Percentiles rank a stretch among this genome's conserved stretches.
Evolutionary conservation across 192 early-diverging fungal genomes (phyloP).

Genomic region (Backusella westeae): DNA sequence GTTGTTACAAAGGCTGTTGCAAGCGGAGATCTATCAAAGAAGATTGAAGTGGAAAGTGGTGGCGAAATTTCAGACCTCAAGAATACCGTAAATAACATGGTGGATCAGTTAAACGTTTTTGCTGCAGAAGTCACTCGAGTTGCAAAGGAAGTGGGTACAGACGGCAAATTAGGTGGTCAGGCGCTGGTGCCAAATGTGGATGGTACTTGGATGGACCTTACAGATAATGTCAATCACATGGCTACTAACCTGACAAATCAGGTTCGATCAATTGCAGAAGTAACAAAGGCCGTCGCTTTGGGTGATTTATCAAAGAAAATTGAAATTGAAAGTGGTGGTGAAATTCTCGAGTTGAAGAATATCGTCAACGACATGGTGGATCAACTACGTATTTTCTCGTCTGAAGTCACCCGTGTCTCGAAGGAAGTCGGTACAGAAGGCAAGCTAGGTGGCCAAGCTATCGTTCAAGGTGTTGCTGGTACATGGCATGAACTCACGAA

Average conservation of each 20-base stretch:
- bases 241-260: constrained; percentile 54
- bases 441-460: constrained; percentile 58
- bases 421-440: constrained; percentile 72
- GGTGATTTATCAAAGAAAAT: constrained; percentile 52
- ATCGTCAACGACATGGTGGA: constrained; percentile 46
- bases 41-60: constrained; percentile 60
- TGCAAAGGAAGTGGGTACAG: constrained; percentile 63
- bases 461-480: constrained; percentile 34
- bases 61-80: constrained; percentile 74
- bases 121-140: constrained; percentile 63
- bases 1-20: constrained; percentile 59
- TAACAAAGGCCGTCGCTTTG: constrained; percentile 48
- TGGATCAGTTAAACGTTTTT: constrained; percentile 55
- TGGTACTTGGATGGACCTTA: constrained; percentile 67
- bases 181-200: constrained; percentile 53
- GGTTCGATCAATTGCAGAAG: constrained; percentile 53
- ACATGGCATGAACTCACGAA: constrained; percentile 46
- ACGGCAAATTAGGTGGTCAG: constrained; percentile 58
- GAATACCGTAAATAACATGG: constrained; percentile 84
- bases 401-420: constrained; percentile 70
- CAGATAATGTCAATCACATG: constrained; percentile 67
- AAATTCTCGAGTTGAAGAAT: constrained; percentile 35
- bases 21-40: constrained; percentile 53
- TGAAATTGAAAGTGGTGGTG: constrained; percentile 48
- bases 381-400: constrained; percentile 42